Evolutionary conservation across 495 filamentous ascomycete genomes (phyloP).

Genomic region (Astrocystis sublimbata): DNA sequence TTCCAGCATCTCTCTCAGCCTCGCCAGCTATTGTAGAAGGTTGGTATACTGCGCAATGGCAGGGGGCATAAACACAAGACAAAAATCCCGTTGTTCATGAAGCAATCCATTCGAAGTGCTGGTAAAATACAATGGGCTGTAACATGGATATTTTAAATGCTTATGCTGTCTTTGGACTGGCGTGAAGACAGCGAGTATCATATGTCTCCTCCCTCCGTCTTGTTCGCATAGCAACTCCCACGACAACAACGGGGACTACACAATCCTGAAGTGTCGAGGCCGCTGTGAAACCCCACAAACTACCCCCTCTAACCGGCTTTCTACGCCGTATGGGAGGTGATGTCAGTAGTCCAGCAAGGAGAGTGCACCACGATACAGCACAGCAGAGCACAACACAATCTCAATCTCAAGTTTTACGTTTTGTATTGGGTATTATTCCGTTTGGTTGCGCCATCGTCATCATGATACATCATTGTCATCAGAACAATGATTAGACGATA

Average conservation of each 20-base stretch:
- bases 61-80: too few relatives aligned
- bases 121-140: slow-evolving; percentile 16
- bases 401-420: slow-evolving; percentile 10
- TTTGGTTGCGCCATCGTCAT: slow-evolving; percentile 19
- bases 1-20: background rate
- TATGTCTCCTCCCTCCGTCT: background rate
- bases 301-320: too few relatives aligned
- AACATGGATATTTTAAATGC: background rate
- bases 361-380: background rate
- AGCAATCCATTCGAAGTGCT: too few relatives aligned
- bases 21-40: too few relatives aligned
- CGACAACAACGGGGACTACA: background rate
- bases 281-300: too few relatives aligned
- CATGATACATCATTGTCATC: slow-evolving; percentile 7
- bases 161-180: background rate
- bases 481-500: slow-evolving; percentile 6
- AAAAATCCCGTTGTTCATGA: too few relatives aligned
- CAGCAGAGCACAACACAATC: background rate
- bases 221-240: background rate
- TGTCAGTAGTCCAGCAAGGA: background rate
- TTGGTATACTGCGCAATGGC: too few relatives aligned
- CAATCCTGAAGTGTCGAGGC: too few relatives aligned
- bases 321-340: background rate
- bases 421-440: slow-evolving; percentile 18
- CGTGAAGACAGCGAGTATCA: background rate